These are phyloP conservation scores for Mycena chlorophos DNA, from an alignment of 768 basidiomycete genomes.

Conservation along the genomic window DNA sequence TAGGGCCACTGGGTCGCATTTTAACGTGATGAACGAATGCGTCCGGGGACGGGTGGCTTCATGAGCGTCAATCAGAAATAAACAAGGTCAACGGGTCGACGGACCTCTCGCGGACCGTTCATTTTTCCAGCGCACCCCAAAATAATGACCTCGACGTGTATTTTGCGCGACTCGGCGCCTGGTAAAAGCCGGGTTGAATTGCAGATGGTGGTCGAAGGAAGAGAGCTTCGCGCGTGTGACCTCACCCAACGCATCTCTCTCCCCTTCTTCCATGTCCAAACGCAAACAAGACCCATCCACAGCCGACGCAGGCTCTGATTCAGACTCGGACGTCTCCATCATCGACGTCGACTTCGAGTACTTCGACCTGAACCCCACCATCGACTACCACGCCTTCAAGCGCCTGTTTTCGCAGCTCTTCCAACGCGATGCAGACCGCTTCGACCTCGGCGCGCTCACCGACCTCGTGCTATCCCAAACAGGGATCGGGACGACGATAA, in stretches of 20 bases:
- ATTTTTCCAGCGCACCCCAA: too few species aligned
- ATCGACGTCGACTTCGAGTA: slow-evolving; percentile 94
- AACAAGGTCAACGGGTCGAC: too few species aligned
- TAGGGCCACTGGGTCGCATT: too few species aligned
- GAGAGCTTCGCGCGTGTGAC: too few species aligned
- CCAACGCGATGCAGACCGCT: slow-evolving; percentile 66
- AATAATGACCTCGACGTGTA: too few species aligned
- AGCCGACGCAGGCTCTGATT: slow-evolving; percentile 38
- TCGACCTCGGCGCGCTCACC: slow-evolving; percentile 73
- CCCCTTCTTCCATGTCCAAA: slow-evolving; percentile 50
- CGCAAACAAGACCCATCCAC: slow-evolving; percentile 46
- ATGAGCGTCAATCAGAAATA: too few species aligned
- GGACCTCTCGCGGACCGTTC: too few species aligned
- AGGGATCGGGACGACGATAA: slow-evolving; percentile 83
- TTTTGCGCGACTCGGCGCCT: slow-evolving; percentile 29
- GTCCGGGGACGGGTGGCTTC: too few species aligned
- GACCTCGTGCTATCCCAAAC: slow-evolving; percentile 79
- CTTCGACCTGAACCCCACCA: slow-evolving; percentile 76
- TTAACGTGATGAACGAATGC: too few species aligned
- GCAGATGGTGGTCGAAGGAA: too few species aligned
- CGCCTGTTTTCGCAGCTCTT: slow-evolving; percentile 71
- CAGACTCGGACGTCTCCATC: slow-evolving; percentile 48
- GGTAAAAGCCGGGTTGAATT: too few species aligned
- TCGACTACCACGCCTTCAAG: slow-evolving; percentile 88
- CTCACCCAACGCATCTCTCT: too few species aligned